These are phyloP conservation scores for Diplotaxis tenuifolia DNA, from an alignment of 345 rosid species.

Conservation along the genomic window DNA sequence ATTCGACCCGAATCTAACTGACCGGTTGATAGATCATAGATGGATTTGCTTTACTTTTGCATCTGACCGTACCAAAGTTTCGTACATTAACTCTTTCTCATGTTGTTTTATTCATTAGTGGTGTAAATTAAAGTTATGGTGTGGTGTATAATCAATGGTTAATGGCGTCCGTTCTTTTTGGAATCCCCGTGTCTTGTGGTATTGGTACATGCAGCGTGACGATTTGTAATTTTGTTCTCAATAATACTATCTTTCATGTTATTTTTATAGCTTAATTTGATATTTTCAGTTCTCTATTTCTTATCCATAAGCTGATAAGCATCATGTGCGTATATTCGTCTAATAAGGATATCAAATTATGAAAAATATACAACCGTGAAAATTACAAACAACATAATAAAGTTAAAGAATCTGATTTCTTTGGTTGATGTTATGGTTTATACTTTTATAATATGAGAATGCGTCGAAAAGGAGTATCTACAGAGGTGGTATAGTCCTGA, in stretches of 20 bases:
- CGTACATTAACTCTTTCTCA: neutral
- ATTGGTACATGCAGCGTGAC: conserved; percentile 14
- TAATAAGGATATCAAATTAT: neutral
- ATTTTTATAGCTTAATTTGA: neutral
- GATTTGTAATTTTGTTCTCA: no score
- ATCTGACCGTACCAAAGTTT: neutral
- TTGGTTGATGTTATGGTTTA: conserved; percentile 14
- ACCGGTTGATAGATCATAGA: neutral
- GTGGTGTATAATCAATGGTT: conserved; percentile 24
- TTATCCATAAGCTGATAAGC: neutral
- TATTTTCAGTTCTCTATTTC: neutral
- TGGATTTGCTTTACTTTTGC: neutral
- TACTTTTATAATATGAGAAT: neutral
- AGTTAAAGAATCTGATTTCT: conserved; percentile 18
- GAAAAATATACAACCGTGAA: neutral
- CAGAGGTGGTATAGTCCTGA: neutral
- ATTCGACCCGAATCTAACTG: neutral
- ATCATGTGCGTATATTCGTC: conserved; percentile 28
- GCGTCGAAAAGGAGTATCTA: neutral
- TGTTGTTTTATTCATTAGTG: neutral
- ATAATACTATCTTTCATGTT: conserved; percentile 7
- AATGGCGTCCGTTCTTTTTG: conserved; percentile 32
- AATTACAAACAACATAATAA: neutral
- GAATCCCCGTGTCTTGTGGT: conserved; percentile 21
- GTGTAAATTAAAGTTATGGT: neutral